These are phyloP conservation scores for Cladorrhinum sp. DNA, from an alignment of 2,329 filamentous ascomycete genomes.

Conservation along the genomic window DNA sequence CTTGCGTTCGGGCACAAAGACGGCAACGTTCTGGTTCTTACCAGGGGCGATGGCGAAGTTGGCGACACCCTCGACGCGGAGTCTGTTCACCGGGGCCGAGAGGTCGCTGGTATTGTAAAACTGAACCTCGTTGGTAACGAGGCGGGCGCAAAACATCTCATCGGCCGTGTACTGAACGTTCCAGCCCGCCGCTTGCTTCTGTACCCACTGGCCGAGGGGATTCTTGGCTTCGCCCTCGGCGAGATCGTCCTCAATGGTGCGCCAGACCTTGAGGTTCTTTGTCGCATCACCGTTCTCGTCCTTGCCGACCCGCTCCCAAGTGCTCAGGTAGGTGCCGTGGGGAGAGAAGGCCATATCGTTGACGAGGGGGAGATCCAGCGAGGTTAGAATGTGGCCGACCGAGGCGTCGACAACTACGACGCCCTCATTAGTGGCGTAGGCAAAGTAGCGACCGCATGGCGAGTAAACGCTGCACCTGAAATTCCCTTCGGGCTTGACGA, in stretches of 20 bases:
- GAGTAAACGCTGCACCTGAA: constrained; percentile 94
- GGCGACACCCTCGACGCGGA: constrained; percentile 83
- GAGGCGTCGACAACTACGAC: constrained; percentile 84
- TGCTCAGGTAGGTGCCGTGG: constrained; percentile 86
- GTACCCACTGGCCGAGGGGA: constrained; percentile 85
- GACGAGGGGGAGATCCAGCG: constrained; percentile 75
- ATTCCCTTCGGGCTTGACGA: constrained; percentile 85
- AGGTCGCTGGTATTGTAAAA: constrained; percentile 91
- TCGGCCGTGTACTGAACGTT: constrained; percentile 95
- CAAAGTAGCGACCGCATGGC: constrained; percentile 92
- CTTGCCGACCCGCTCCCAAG: constrained; percentile 91
- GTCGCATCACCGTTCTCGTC: constrained; percentile 89
- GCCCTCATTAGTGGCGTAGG: constrained; percentile 84
- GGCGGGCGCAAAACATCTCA: constrained; percentile 87
- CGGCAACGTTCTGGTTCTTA: constrained; percentile 85
- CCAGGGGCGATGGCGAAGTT: constrained; percentile 90
- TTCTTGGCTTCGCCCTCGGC: constrained; percentile 62
- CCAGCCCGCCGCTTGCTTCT: constrained; percentile 94
- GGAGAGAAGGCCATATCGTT: constrained; percentile 96
- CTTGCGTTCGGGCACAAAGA: constrained; percentile 95
- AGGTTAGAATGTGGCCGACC: constrained; percentile 69
- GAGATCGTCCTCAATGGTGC: constrained; percentile 69
- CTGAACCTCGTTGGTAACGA: constrained; percentile 95
- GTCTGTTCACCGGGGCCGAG: constrained; percentile 87
- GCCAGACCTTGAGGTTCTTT: constrained; percentile 98